Percentiles rank a stretch among this genome's conserved stretches.
Conservation (phyloP, 495 filamentous ascomycete genomes). For the Lasiosphaeria ovina region DNA sequence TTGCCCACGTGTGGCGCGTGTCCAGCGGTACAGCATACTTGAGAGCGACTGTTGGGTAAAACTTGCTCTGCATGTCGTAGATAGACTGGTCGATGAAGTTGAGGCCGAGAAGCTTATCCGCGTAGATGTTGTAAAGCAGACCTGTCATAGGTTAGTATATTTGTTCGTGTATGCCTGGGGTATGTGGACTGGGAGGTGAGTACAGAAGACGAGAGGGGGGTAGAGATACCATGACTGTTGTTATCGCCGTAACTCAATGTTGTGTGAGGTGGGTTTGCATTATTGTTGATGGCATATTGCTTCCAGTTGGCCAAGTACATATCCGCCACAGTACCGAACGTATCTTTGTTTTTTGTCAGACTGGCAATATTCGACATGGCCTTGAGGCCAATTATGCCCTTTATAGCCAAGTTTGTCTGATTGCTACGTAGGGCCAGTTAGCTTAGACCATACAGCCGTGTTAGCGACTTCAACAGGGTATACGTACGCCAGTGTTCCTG, state of each 20-base stretch:
- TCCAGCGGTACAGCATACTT: conserved; percentile 82
- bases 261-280: conserved; percentile 63
- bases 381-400: conserved; percentile 91
- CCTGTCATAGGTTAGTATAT: conserved; percentile 57
- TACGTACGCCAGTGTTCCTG: conserved; percentile 64
- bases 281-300: conserved; percentile 65
- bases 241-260: conserved; percentile 59
- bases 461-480: background rate
- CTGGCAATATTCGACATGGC: conserved; percentile 81
- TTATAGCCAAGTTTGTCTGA: conserved; percentile 90
- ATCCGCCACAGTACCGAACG: conserved; percentile 66
- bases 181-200: too few species aligned
- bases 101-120: conserved; percentile 73
- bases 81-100: conserved; percentile 64
- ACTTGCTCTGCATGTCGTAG: conserved; percentile 75
- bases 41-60: conserved; percentile 73
- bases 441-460: background rate
- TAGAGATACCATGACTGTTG: conserved; percentile 35
- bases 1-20: conserved; percentile 79
- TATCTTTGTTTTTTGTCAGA: conserved; percentile 55
- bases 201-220: background rate
- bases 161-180: too few species aligned
- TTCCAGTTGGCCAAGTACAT: conserved; percentile 78
- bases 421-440: conserved; percentile 42
- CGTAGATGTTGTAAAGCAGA: conserved; percentile 86